Evolutionary conservation across 345 rosid species (phyloP).

Genomic region (Gynandropsis gynandra): DNA sequence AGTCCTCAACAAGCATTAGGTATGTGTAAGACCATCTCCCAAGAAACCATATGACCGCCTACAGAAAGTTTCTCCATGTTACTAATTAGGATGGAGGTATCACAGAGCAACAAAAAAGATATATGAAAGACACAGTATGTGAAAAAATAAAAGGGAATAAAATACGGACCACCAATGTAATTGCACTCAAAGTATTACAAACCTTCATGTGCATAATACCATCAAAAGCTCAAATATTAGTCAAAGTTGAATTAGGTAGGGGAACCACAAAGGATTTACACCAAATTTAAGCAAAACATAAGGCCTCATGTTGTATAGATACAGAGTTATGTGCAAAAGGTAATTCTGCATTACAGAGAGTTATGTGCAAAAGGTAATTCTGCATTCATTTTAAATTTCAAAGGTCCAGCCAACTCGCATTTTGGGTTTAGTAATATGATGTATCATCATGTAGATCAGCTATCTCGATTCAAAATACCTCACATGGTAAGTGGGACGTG

Average conservation of each 20-base stretch:
- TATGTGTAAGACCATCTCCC: constrained; percentile 93
- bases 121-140: not conserved
- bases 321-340: too few relatives aligned
- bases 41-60: constrained; percentile 97
- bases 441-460: too few relatives aligned
- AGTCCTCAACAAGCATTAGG: constrained; percentile 59
- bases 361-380: too few relatives aligned
- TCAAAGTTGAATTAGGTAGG: not conserved
- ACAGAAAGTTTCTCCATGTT: constrained; percentile 23
- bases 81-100: constrained; percentile 12
- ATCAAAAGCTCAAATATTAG: not conserved
- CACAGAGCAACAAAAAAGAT: constrained; percentile 4
- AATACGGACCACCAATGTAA: not conserved
- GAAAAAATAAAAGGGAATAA: too few relatives aligned
- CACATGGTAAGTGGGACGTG: not conserved
- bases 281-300: too few relatives aligned
- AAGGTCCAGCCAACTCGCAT: too few relatives aligned
- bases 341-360: too few relatives aligned
- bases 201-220: not conserved
- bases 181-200: not conserved
- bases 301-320: too few relatives aligned
- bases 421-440: too few relatives aligned
- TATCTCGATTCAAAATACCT: too few relatives aligned
- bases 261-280: too few relatives aligned
- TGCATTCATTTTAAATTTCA: too few relatives aligned